A percentile compares a stretch with the other conserved stretches of the same genome.
Evolutionary conservation across 164 flowering plant genomes (phyloP).

Genomic region (Echeveria elegans): DNA sequence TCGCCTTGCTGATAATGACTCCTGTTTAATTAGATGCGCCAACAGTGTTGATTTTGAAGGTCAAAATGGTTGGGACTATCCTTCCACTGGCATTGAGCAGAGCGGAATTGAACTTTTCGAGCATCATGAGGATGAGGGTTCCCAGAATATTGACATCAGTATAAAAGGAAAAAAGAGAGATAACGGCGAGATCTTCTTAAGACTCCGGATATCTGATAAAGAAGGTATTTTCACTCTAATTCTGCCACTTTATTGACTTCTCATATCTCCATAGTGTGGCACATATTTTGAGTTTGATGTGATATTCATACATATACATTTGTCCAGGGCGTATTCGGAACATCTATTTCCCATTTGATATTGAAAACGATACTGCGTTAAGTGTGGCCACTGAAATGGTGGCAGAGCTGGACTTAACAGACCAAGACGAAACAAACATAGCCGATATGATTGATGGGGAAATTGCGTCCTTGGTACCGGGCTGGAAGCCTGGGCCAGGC

Average conservation of each 20-base stretch:
- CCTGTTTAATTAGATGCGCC: conserved; percentile 18
- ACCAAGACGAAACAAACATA: conserved; percentile 45
- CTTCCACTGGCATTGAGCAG: conserved; percentile 22
- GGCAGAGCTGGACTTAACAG: conserved; percentile 43
- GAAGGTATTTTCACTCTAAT: conserved; percentile 22
- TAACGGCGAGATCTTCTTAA: conserved; percentile 35
- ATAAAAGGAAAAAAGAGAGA: conserved; percentile 41
- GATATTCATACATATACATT: background rate
- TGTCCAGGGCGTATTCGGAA: conserved; percentile 36
- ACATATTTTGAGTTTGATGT: background rate
- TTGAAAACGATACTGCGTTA: conserved; percentile 45
- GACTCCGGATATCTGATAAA: conserved; percentile 43
- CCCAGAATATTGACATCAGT: conserved; percentile 25
- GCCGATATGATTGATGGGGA: conserved; percentile 53
- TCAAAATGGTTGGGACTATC: conserved; percentile 25
- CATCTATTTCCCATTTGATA: conserved; percentile 49
- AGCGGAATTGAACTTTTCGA: conserved; percentile 42
- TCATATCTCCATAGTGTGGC: background rate
- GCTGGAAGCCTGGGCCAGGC: conserved; percentile 42
- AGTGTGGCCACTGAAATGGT: conserved; percentile 59
- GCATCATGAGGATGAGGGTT: conserved; percentile 31
- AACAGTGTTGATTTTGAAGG: conserved; percentile 19
- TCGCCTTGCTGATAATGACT: conserved; percentile 8
- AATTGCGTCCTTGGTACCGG: conserved; percentile 39
- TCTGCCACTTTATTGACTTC: background rate